Conservation (phyloP, 352 stramenopile genomes). For the Elongisporangium senticosum region DNA sequence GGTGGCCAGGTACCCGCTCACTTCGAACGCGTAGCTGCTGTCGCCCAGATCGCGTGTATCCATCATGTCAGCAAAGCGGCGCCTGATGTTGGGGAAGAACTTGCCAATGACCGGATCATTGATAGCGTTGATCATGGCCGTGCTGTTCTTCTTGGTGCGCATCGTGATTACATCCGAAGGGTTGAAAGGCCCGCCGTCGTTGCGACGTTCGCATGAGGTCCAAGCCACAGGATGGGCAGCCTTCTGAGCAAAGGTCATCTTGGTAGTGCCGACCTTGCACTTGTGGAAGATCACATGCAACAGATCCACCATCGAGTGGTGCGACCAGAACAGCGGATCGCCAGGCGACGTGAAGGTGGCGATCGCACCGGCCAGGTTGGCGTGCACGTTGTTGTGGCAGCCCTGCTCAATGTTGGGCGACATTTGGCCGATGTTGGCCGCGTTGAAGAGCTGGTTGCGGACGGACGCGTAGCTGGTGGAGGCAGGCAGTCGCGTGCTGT, state of each 20-base stretch:
- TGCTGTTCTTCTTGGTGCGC: slow-evolving; percentile 30
- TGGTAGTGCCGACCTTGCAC: slow-evolving; percentile 40
- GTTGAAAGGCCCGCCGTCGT: slow-evolving; percentile 27
- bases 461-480: slow-evolving; percentile 39
- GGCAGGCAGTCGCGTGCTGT: slow-evolving; percentile 15
- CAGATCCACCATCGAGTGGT: slow-evolving; percentile 60
- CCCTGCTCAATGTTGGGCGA: slow-evolving; percentile 35
- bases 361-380: slow-evolving; percentile 40
- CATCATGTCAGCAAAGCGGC: slow-evolving; percentile 37
- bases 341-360: slow-evolving; percentile 35
- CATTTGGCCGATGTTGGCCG: slow-evolving; percentile 48
- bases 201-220: slow-evolving; percentile 36
- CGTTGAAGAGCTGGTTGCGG: slow-evolving; percentile 40
- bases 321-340: slow-evolving; percentile 75
- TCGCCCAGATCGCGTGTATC: slow-evolving; percentile 36
- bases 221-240: slow-evolving; percentile 31
- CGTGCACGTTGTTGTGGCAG: slow-evolving; percentile 60
- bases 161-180: slow-evolving; percentile 34
- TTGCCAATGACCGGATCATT: slow-evolving; percentile 29
- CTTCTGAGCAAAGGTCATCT: slow-evolving; percentile 45
- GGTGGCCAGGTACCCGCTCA: slow-evolving; percentile 22
- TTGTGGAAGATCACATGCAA: slow-evolving; percentile 74
- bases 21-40: slow-evolving; percentile 56
- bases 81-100: slow-evolving; percentile 33
- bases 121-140: slow-evolving; percentile 27